Percentiles rank a stretch among this genome's conserved stretches.
These are phyloP conservation scores for Ceratobasidium papillatum DNA, from an alignment of 1,284 basidiomycete genomes.

Conservation along the genomic window DNA sequence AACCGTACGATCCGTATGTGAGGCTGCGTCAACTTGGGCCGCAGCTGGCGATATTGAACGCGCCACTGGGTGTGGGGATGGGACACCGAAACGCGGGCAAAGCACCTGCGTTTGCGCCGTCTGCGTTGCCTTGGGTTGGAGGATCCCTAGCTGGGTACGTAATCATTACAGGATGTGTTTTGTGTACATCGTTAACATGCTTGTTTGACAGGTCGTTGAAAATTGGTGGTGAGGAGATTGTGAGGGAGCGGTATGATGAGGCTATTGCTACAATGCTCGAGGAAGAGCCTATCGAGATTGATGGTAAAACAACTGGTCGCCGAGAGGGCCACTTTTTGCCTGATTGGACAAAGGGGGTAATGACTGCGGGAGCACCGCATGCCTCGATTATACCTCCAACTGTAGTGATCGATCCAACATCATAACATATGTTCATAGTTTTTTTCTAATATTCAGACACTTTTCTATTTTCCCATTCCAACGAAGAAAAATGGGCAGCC, in stretches of 20 bases:
- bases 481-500: constrained; percentile 4
- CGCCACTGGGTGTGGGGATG: constrained; percentile 59
- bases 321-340: constrained; percentile 31
- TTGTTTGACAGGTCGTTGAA: constrained; percentile 69
- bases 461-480: neutral
- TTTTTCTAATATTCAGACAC: neutral
- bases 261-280: constrained; percentile 49
- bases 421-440: neutral
- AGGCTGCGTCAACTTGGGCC: constrained; percentile 71
- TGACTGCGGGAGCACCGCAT: constrained; percentile 20
- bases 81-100: constrained; percentile 67
- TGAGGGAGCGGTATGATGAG: constrained; percentile 86
- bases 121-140: constrained; percentile 88
- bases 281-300: neutral
- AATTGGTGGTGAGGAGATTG: constrained; percentile 80
- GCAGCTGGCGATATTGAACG: constrained; percentile 83
- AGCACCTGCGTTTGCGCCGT: constrained; percentile 85
- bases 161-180: neutral
- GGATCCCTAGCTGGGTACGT: constrained; percentile 88
- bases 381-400: constrained; percentile 25
- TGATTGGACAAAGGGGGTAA: constrained; percentile 36
- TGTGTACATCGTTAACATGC: neutral
- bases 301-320: constrained; percentile 12
- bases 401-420: neutral
- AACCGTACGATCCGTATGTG: constrained; percentile 73